Evolutionary conservation across 257 asterid genomes (phyloP).

Genomic region (Linaria vulgaris): DNA sequence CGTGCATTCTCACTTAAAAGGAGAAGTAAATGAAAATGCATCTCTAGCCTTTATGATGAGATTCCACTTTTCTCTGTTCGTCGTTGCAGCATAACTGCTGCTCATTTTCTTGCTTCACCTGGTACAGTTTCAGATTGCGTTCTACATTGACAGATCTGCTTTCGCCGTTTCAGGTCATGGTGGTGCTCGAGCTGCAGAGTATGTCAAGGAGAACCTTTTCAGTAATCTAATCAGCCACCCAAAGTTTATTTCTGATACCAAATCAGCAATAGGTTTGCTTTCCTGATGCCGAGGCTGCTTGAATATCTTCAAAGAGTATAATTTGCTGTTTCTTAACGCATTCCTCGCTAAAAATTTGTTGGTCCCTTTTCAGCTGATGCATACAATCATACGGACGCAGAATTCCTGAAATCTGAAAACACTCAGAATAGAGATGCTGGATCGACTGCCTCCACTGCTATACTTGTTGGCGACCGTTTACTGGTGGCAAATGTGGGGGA

Average conservation of each 20-base stretch:
- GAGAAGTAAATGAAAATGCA: too few species aligned
- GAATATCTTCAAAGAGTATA: constrained; percentile 1
- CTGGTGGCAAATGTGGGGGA: constrained; percentile 96
- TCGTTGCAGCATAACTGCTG: too few species aligned
- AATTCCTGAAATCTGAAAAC: constrained; percentile 85
- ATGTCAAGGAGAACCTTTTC: constrained; percentile 90
- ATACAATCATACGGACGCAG: constrained; percentile 85
- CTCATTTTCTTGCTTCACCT: too few species aligned
- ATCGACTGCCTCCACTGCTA: constrained; percentile 98
- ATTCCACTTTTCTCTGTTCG: too few species aligned
- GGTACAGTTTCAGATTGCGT: background rate
- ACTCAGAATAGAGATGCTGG: constrained; percentile 93
- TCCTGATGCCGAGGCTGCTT: background rate
- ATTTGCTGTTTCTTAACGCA: background rate
- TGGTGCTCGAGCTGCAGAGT: constrained; percentile 98
- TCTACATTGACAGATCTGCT: constrained; percentile 14
- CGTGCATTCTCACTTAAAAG: too few species aligned
- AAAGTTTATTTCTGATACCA: constrained; percentile 86
- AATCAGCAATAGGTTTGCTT: constrained; percentile 79
- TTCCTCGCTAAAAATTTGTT: constrained; percentile 5
- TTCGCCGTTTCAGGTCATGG: constrained; percentile 74
- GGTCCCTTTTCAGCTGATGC: constrained; percentile 75
- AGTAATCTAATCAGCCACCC: constrained; percentile 92
- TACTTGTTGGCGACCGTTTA: constrained; percentile 89
- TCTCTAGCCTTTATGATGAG: too few species aligned